A percentile compares a stretch with the other conserved stretches of the same genome.
Evolutionary conservation across 148 eudicot species (phyloP).

Genomic region (Amaranthus palmeri): DNA sequence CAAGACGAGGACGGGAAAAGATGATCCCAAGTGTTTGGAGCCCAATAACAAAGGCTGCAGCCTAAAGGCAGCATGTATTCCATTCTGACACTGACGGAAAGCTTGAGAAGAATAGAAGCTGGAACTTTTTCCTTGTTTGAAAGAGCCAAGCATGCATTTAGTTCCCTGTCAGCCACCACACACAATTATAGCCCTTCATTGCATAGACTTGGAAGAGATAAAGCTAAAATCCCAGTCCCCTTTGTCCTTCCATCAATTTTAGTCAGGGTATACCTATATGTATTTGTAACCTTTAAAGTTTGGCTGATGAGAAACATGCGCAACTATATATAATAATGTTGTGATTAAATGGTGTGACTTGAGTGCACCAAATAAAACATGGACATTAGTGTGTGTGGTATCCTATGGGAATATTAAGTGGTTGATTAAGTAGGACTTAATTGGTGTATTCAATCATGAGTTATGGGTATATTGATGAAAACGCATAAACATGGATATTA

Average conservation of each 20-base stretch:
- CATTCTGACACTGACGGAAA: slow-evolving; percentile 28
- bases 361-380: too few species aligned
- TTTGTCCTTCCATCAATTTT: slow-evolving; percentile 8
- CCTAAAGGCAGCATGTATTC: slow-evolving; percentile 20
- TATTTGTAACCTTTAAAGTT: neutral
- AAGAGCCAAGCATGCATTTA: slow-evolving; percentile 55
- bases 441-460: too few species aligned
- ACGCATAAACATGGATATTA: too few species aligned
- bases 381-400: too few species aligned
- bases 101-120: slow-evolving; percentile 30
- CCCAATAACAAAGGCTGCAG: slow-evolving; percentile 27
- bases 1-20: slow-evolving; percentile 30
- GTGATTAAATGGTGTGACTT: too few species aligned
- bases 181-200: slow-evolving; percentile 12
- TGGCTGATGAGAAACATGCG: neutral
- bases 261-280: neutral
- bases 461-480: too few species aligned
- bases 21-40: slow-evolving; percentile 25
- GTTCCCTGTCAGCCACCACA: slow-evolving; percentile 48
- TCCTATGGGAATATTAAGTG: too few species aligned
- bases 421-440: too few species aligned
- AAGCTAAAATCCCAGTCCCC: slow-evolving; percentile 17
- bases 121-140: slow-evolving; percentile 33
- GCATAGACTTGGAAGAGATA: slow-evolving; percentile 5
- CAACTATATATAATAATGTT: neutral